Evolutionary conservation across 345 rosid species (phyloP), one percentile per base, ranked within the genome.

Genomic region (Syzygium aqueum): DNA sequence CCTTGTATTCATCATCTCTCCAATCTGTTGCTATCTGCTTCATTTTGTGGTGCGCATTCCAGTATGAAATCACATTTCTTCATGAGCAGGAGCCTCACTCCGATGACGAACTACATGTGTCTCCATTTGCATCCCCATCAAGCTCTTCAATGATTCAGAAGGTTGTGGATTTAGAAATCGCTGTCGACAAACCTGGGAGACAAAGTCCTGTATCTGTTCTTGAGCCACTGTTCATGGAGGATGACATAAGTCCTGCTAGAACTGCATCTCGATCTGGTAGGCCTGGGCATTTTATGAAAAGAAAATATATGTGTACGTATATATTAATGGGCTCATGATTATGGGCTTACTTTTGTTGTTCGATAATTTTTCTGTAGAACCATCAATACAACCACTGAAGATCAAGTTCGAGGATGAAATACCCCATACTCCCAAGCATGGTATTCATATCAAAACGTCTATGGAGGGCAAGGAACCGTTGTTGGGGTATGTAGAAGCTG

Each of bases 171-270:
- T 93, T 88, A 67, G 97, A 91, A 52, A 89, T 88, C 40, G 86
- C 89, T 54, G 59, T 85, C 53, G 96, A 95, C 27, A 87, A 92
- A 13, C 89, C 88, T 12, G 98, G 94, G 65, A 93, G 94, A 56
- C 93, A 92, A 87, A 97, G 98, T 92, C 99, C 99, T 56, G 92
- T 96, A 86, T 97, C 99, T 90, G 99, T 97, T 85, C 97, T 96
- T 87, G 99, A 97, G 91, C 95, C 95, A 40, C 49, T 92, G 85
- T 96, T 93, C 85, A 84, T 88, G 21, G 99, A 95, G 89, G 98
- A 96, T 88, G 99, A 95, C 73, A 85, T 88, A 52, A 95, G 96
- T 91, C 97, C 98, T 88, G 90, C 93, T 85, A 93, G 91, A 87
- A 92, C 92, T 85, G 89, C 92, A 91, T 89, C 89, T 83, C 93